Conservation (phyloP, 169 alveolate species). For the Eimeria nieschulzi region DNA sequence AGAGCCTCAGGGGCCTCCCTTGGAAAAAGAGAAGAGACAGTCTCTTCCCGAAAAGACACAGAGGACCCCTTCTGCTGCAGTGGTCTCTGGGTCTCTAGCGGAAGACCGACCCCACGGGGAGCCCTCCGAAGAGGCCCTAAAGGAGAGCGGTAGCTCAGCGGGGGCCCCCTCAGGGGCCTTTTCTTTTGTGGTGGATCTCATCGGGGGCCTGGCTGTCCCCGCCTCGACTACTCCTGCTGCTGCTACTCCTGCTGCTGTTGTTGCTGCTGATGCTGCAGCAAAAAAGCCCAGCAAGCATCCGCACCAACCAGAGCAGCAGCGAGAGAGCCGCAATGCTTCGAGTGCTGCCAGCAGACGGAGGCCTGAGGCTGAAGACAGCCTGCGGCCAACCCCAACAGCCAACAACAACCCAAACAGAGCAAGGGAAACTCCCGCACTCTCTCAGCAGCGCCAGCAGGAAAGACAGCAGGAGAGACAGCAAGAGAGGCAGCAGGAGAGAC, state of each 20-base stretch:
- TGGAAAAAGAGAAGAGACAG: no score
- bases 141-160: background rate
- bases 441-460: background rate
- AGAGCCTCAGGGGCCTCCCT: no score
- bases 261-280: slow-evolving; percentile 23
- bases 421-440: background rate
- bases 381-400: background rate
- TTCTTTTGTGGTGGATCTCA: slow-evolving; percentile 33
- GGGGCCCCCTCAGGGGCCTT: slow-evolving; percentile 11
- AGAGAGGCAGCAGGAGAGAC: slow-evolving; percentile 18
- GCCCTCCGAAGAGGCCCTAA: slow-evolving; percentile 18
- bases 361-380: background rate
- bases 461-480: slow-evolving; percentile 1
- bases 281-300: background rate
- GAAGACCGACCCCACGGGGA: background rate
- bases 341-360: background rate
- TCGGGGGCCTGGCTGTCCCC: slow-evolving; percentile 55
- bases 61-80: slow-evolving; percentile 4
- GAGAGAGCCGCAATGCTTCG: background rate
- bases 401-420: background rate
- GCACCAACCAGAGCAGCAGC: background rate
- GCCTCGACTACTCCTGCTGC: slow-evolving; percentile 31
- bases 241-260: slow-evolving; percentile 19
- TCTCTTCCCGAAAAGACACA: background rate
- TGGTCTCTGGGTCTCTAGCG: background rate